Evolutionary conservation across 495 filamentous ascomycete genomes (phyloP).

Genomic region (Venustampulla echinocandica): DNA sequence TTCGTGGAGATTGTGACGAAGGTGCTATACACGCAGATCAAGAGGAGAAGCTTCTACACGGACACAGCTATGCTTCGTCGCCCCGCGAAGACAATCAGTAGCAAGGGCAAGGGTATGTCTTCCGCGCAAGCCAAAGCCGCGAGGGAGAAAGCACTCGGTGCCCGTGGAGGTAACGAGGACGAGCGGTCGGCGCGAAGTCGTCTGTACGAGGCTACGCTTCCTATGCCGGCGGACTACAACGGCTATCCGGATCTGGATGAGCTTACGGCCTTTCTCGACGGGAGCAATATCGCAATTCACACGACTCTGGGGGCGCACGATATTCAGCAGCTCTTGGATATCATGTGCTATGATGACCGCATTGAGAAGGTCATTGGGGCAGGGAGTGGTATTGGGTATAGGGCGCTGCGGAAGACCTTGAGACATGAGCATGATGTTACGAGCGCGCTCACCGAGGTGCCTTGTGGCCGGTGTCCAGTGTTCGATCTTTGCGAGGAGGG

Average conservation of each 20-base stretch:
- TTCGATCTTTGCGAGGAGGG: slow-evolving; percentile 84
- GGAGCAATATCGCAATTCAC: slow-evolving; percentile 53
- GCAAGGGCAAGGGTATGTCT: slow-evolving; percentile 30
- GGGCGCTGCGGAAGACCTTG: slow-evolving; percentile 30
- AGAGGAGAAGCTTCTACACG: slow-evolving; percentile 55
- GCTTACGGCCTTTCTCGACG: slow-evolving; percentile 64
- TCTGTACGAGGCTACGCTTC: slow-evolving; percentile 36
- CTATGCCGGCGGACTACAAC: slow-evolving; percentile 58
- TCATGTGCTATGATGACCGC: slow-evolving; percentile 77
- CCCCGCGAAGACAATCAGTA: slow-evolving; percentile 30
- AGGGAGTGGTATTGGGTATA: slow-evolving; percentile 41
- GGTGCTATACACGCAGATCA: slow-evolving; percentile 64
- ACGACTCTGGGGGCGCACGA: slow-evolving; percentile 60
- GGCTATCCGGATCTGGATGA: slow-evolving; percentile 68
- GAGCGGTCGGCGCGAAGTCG: slow-evolving; percentile 5
- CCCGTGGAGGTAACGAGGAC: slow-evolving; percentile 9
- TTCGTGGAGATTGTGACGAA: slow-evolving; percentile 67
- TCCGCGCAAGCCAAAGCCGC: slow-evolving; percentile 23
- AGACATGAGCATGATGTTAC: slow-evolving; percentile 27
- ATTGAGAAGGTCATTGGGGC: slow-evolving; percentile 51
- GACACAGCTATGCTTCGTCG: slow-evolving; percentile 10
- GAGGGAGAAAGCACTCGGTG: slow-evolving; percentile 32
- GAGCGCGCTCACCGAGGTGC: slow-evolving; percentile 63
- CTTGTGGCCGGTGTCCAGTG: slow-evolving; percentile 90
- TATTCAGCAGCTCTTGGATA: slow-evolving; percentile 70